Base-by-base conservation (phyloP, 257 asterid genomes). In the Fraxinus anomala region DNA sequence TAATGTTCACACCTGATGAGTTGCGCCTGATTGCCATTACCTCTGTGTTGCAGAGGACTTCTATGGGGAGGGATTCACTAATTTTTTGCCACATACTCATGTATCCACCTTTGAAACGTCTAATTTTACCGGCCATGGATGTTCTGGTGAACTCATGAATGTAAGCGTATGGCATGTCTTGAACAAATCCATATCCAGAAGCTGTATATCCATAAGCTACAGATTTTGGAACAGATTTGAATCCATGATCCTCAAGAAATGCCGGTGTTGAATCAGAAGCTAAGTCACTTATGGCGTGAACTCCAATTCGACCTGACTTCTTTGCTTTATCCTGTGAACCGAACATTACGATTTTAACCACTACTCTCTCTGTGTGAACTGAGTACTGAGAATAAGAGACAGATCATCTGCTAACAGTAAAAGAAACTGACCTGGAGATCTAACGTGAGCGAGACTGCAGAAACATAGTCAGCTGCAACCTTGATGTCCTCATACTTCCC, bases 91-190 rank as follows among this genome's bases (percentile, higher is more conserved):
- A 91, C 19, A 92, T 85, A 74, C 89, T 88, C 85, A 82, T 90
- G 82, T 92, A 92, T 47, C 97, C 97, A 13, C 91, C 96, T 86
- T 79, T 89, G 16, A 92, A 91, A 23, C 97, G 93, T 65, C 92
- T 80, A n/a, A 92, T 92, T 80, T 89, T 92, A 40, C 96, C 97
- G 11, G 94, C 96, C 96, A 92, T 91, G 12, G 97, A 92, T 0
- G 97, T 91, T 70, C 91, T 83, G 7, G 90, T 92, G 83, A 92
- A 92, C 79, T 92, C 97, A 39, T 92, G 96, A 59, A 91, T 74
- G 80, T 92, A 92, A 0, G 96, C 96, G 39, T 92, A 92, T 26
- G 96, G 87, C 95, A 92, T 89, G 79, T 92, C 97, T 79, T 89
- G 96, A 54, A 88, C 89, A 73, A 89, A 92, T 54, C 97, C 96